Conservation (phyloP, 148 eudicot genomes). For the Cornus florida region DNA sequence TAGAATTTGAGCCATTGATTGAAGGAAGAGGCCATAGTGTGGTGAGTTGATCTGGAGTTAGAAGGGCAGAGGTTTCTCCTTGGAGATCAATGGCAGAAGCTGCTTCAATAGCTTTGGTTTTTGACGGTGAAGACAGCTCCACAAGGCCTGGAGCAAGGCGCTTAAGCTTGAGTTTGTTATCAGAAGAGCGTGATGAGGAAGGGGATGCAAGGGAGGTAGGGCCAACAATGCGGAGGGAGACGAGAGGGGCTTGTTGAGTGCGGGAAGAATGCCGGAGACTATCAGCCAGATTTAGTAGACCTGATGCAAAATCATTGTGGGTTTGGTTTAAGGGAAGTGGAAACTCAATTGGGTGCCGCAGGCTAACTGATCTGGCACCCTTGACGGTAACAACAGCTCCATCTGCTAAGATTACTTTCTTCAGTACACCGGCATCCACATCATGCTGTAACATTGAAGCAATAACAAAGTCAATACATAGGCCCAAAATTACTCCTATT, state of each 20-base stretch:
- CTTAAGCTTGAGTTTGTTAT: slow-evolving; percentile 74
- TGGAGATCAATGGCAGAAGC: slow-evolving; percentile 62
- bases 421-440: slow-evolving; percentile 87
- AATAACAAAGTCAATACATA: background rate
- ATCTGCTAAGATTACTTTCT: slow-evolving; percentile 79
- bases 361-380: slow-evolving; percentile 91
- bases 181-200: slow-evolving; percentile 55
- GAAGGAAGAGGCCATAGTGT: slow-evolving; percentile 83
- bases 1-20: slow-evolving; percentile 68
- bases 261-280: slow-evolving; percentile 62
- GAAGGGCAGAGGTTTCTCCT: slow-evolving; percentile 62
- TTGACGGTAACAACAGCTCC: slow-evolving; percentile 90
- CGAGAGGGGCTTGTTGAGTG: slow-evolving; percentile 39
- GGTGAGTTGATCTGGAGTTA: slow-evolving; percentile 65
- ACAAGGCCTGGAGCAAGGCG: slow-evolving; percentile 94
- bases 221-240: slow-evolving; percentile 91
- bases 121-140: slow-evolving; percentile 69
- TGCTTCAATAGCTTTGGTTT: slow-evolving; percentile 27
- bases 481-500: too few relatives aligned
- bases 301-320: slow-evolving; percentile 61
- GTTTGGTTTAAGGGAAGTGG: slow-evolving; percentile 80
- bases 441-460: slow-evolving; percentile 56
- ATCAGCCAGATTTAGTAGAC: slow-evolving; percentile 72
- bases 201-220: slow-evolving; percentile 89
- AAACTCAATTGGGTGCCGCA: slow-evolving; percentile 84